A percentile compares a stretch with the other conserved stretches of the same genome.
Evolutionary conservation across 805 yeast species (phyloP).

Genomic region (Candida dendrica): DNA sequence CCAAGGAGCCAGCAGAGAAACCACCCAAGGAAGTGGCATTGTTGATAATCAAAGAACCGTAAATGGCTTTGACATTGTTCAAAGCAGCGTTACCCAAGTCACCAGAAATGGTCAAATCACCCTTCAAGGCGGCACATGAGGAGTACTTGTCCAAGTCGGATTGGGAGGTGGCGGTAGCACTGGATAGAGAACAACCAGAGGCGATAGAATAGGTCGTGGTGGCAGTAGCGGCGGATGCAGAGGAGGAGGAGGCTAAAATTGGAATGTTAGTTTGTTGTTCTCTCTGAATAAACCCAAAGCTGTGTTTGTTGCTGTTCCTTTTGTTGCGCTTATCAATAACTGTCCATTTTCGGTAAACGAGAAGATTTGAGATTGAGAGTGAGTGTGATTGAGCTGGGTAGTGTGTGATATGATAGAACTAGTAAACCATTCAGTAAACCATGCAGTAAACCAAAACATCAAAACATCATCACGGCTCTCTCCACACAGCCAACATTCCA

Average conservation of each 20-base stretch:
- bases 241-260: constrained; percentile 1
- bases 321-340: neutral
- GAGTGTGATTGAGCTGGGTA: too few relatives aligned
- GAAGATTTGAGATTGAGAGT: too few relatives aligned
- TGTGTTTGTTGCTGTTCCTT: too few relatives aligned
- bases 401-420: too few relatives aligned
- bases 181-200: constrained; percentile 59
- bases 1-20: constrained; percentile 73
- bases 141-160: constrained; percentile 67
- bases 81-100: constrained; percentile 56
- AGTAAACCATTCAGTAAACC: too few relatives aligned
- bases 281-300: too few relatives aligned
- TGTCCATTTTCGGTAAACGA: too few relatives aligned
- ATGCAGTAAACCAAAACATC: too few relatives aligned
- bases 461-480: too few relatives aligned
- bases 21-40: constrained; percentile 58
- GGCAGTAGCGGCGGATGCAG: constrained; percentile 49
- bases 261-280: neutral
- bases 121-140: constrained; percentile 72
- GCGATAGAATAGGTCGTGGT: constrained; percentile 40
- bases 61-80: constrained; percentile 67
- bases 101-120: constrained; percentile 70
- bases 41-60: constrained; percentile 64
- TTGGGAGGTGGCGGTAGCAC: constrained; percentile 72
- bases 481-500: neutral